Conservation (phyloP, 441 rosid genomes). For the Euphorbia corollata region DNA sequence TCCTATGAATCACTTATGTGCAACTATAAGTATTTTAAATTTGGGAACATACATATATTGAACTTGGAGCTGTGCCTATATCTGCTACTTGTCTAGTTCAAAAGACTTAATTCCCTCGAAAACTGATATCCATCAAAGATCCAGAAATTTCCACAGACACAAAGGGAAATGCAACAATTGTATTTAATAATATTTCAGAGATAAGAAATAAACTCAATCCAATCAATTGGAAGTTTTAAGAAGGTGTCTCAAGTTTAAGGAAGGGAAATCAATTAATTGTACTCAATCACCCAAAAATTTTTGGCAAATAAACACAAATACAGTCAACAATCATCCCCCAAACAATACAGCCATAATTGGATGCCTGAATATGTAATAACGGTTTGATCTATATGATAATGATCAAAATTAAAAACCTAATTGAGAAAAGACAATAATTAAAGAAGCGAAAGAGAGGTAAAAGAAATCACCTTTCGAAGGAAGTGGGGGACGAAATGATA, state of each 20-base stretch:
- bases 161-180: background rate
- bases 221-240: background rate
- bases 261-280: too few species aligned
- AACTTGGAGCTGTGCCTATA: background rate
- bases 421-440: background rate
- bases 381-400: background rate
- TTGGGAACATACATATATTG: background rate
- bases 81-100: background rate
- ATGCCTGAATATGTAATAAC: background rate
- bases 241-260: too few species aligned
- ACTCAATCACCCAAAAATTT: too few species aligned
- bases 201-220: background rate
- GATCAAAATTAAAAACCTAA: background rate
- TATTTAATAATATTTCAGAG: background rate
- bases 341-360: background rate
- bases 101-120: background rate
- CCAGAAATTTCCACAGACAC: background rate
- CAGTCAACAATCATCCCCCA: background rate
- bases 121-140: background rate
- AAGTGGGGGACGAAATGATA: background rate
- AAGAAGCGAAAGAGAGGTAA: background rate
- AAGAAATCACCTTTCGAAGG: slow-evolving; percentile 15
- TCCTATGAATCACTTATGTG: background rate
- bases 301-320: too few species aligned
- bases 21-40: background rate